These are phyloP conservation scores for Cicer cuneatum DNA, from an alignment of 306 rosid genomes.

Conservation along the genomic window DNA sequence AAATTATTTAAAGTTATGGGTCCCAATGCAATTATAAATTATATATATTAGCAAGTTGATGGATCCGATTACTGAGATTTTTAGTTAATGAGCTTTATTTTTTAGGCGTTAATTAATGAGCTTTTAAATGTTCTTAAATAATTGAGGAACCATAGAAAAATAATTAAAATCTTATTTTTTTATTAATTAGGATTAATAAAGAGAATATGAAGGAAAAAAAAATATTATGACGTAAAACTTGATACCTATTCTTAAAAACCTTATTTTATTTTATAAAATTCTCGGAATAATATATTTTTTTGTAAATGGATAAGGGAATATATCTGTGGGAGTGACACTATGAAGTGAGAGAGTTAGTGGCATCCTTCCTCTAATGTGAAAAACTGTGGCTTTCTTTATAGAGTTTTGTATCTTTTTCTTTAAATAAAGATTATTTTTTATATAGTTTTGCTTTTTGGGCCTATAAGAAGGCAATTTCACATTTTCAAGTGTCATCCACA, in stretches of 20 bases:
- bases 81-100: too few relatives aligned
- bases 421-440: background rate
- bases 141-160: too few relatives aligned
- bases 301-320: conserved; percentile 44
- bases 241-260: background rate
- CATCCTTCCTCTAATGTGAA: conserved; percentile 31
- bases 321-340: conserved; percentile 22
- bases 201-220: background rate
- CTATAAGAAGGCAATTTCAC: conserved; percentile 51
- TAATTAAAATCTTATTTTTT: too few relatives aligned
- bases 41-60: too few relatives aligned
- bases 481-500: conserved; percentile 41
- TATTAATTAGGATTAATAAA: conserved; percentile 1
- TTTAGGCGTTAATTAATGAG: too few relatives aligned
- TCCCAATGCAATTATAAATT: too few relatives aligned
- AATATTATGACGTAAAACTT: conserved; percentile 2
- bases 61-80: too few relatives aligned
- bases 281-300: conserved; percentile 4
- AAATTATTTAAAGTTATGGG: too few relatives aligned
- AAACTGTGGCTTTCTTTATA: conserved; percentile 36
- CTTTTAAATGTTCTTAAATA: too few relatives aligned
- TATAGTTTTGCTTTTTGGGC: conserved; percentile 38
- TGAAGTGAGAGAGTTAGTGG: conserved; percentile 56
- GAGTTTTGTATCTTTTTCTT: background rate
- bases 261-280: conserved; percentile 13